A percentile compares a stretch with the other conserved stretches of the same genome.
Evolutionary conservation across 805 yeast species (phyloP).

Genomic region (Pichia deserticola): DNA sequence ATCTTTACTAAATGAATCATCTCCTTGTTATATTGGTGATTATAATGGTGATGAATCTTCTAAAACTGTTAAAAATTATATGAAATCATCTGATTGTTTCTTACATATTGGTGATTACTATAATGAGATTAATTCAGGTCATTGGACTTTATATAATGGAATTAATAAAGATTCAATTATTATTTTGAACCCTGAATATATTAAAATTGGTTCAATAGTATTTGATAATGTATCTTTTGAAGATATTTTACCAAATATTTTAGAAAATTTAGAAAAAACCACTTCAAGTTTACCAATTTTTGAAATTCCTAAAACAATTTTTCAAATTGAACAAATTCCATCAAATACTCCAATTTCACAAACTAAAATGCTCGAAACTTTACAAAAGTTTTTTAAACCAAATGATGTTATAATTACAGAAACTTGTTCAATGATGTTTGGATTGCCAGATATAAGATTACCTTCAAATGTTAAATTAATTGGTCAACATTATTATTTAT

Average conservation of each 20-base stretch:
- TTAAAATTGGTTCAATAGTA: slow-evolving; percentile 37
- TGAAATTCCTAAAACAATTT: slow-evolving; percentile 8
- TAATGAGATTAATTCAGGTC: slow-evolving; percentile 67
- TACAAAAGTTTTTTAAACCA: slow-evolving; percentile 34
- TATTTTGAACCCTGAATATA: slow-evolving; percentile 45
- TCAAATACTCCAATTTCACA: slow-evolving; percentile 39
- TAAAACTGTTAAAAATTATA: slow-evolving; percentile 39
- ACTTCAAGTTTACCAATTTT: slow-evolving; percentile 6
- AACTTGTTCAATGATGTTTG: slow-evolving; percentile 80
- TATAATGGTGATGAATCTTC: slow-evolving; percentile 58
- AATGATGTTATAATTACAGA: slow-evolving; percentile 73
- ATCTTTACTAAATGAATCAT: slow-evolving; percentile 65
- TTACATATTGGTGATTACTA: slow-evolving; percentile 61
- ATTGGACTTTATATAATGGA: slow-evolving; percentile 39
- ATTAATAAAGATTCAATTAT: slow-evolving; percentile 38
- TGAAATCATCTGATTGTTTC: slow-evolving; percentile 56
- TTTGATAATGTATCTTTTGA: slow-evolving; percentile 42
- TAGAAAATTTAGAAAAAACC: slow-evolving; percentile 27
- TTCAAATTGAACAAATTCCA: slow-evolving; percentile 16
- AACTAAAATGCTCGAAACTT: slow-evolving; percentile 32
- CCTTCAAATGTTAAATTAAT: slow-evolving; percentile 45
- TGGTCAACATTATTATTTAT: slow-evolving; percentile 71
- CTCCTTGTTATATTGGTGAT: slow-evolving; percentile 57
- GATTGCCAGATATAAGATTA: slow-evolving; percentile 57
- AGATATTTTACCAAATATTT: slow-evolving; percentile 37